phyloP scores from a whole-genome alignment of 495 filamentous ascomycete genomes.

The Penicillium ucsense region DNA sequence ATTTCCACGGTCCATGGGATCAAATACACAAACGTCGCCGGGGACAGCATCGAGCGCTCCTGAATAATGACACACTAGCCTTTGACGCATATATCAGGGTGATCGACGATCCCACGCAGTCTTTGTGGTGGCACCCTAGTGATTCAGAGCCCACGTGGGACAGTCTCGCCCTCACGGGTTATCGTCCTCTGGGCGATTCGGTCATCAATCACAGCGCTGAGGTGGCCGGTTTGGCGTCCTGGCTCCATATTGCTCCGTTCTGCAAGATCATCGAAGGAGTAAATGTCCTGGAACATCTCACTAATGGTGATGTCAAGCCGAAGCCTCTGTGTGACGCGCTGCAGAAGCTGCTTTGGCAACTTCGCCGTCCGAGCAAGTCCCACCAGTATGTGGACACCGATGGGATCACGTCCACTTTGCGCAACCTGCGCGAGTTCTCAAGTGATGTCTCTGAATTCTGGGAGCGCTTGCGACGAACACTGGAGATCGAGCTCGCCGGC shows the following conservation, averaged over 20 bases:
- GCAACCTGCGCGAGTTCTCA: slow-evolving; percentile 35
- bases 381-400: slow-evolving; percentile 37
- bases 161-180: slow-evolving; percentile 53
- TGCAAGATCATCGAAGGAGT: slow-evolving; percentile 44
- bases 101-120: slow-evolving; percentile 50
- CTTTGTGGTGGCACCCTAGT: slow-evolving; percentile 53
- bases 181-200: slow-evolving; percentile 42
- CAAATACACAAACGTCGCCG: slow-evolving; percentile 48
- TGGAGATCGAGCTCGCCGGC: slow-evolving; percentile 42
- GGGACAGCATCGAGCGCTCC: slow-evolving; percentile 50
- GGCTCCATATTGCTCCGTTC: slow-evolving; percentile 51
- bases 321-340: slow-evolving; percentile 42
- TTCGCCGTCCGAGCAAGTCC: slow-evolving; percentile 26
- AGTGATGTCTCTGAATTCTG: slow-evolving; percentile 43
- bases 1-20: slow-evolving; percentile 53
- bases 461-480: slow-evolving; percentile 42
- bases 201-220: slow-evolving; percentile 41
- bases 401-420: slow-evolving; percentile 30
- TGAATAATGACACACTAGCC: slow-evolving; percentile 53
- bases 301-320: slow-evolving; percentile 38
- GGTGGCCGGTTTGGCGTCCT: slow-evolving; percentile 44
- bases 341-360: slow-evolving; percentile 36
- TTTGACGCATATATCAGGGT: slow-evolving; percentile 57
- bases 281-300: slow-evolving; percentile 39
- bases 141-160: slow-evolving; percentile 66